These are phyloP conservation scores for Podospora pseudocomata DNA, from an alignment of 495 filamentous ascomycete genomes.

Conservation along the genomic window DNA sequence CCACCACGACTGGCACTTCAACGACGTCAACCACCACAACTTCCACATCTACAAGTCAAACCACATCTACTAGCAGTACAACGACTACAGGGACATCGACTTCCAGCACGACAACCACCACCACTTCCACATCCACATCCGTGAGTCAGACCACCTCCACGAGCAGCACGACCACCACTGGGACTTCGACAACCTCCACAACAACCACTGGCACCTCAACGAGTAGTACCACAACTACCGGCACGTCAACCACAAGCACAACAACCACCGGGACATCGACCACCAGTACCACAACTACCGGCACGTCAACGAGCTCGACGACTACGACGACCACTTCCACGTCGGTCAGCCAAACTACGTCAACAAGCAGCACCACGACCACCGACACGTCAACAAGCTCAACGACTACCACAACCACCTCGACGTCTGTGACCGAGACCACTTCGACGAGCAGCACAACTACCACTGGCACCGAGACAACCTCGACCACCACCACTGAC, in stretches of 20 bases:
- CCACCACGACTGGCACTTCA: background rate
- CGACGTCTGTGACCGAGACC: background rate
- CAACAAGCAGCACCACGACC: background rate
- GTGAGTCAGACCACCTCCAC: background rate
- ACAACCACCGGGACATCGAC: background rate
- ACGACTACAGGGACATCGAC: too few relatives aligned
- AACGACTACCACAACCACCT: background rate
- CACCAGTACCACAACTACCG: background rate
- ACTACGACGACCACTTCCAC: background rate
- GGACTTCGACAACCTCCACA: background rate
- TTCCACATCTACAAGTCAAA: background rate
- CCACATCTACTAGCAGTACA: too few relatives aligned
- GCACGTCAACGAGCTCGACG: background rate
- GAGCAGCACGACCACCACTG: background rate
- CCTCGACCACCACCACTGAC: background rate
- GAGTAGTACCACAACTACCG: background rate
- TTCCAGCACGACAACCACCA: background rate
- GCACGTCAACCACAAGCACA: background rate
- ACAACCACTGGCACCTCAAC: background rate
- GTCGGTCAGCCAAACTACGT: background rate
- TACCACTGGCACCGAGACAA: background rate
- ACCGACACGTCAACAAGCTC: background rate
- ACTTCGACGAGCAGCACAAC: conserved; percentile 1
- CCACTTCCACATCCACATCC: background rate
- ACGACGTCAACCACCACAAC: background rate